Conservation (phyloP, 495 filamentous ascomycete species). For the Bacidia gigantensis region DNA sequence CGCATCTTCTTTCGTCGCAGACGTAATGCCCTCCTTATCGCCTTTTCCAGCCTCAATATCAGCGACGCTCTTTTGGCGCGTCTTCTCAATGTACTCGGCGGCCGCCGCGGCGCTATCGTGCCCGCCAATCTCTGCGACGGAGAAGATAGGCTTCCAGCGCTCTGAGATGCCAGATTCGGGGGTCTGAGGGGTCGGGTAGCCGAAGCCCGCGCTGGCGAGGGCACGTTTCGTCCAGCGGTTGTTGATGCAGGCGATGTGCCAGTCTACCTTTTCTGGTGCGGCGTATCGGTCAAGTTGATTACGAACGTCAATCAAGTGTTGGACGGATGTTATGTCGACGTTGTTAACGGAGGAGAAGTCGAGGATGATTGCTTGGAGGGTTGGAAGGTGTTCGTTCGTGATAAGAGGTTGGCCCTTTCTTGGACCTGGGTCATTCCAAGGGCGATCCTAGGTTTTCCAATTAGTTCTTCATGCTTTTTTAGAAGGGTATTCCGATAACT, state of each 20-base stretch:
- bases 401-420: slow-evolving; percentile 39
- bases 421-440: slow-evolving; percentile 92
- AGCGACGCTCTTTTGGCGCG: slow-evolving; percentile 26
- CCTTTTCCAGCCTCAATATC: slow-evolving; percentile 21
- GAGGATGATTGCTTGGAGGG: slow-evolving; percentile 81
- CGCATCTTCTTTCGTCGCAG: slow-evolving; percentile 19
- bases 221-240: slow-evolving; percentile 97
- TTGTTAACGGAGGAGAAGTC: slow-evolving; percentile 96
- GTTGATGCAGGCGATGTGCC: slow-evolving; percentile 90
- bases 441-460: slow-evolving; percentile 44
- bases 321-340: slow-evolving; percentile 85
- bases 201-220: slow-evolving; percentile 84
- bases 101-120: slow-evolving; percentile 50
- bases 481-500: too few species aligned
- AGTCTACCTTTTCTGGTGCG: slow-evolving; percentile 73
- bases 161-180: slow-evolving; percentile 34
- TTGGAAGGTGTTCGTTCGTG: slow-evolving; percentile 46
- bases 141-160: slow-evolving; percentile 94
- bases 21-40: slow-evolving; percentile 24
- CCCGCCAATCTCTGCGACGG: slow-evolving; percentile 79
- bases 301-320: slow-evolving; percentile 92
- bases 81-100: slow-evolving; percentile 43
- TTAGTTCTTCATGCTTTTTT: too few species aligned
- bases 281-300: slow-evolving; percentile 91
- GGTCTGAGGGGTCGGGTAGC: slow-evolving; percentile 55